Evolutionary conservation across 2,329 filamentous ascomycete genomes (phyloP).

Genomic region (Fusarium pseudocircinatum): DNA sequence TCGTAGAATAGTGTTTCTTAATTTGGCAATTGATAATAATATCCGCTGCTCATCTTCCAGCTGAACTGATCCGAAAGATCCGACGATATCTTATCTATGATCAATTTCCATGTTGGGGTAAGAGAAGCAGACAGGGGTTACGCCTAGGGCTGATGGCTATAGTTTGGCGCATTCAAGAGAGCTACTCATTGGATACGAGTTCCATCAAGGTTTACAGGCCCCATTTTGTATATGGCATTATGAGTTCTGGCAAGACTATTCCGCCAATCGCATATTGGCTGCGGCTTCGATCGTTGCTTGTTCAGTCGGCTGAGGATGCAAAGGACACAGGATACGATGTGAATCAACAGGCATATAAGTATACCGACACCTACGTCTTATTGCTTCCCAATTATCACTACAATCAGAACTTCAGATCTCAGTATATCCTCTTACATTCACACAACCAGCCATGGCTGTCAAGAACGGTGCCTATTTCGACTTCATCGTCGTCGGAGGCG

Average conservation of each 20-base stretch:
- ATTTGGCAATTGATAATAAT: background rate
- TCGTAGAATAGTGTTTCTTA: background rate
- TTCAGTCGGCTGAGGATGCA: too few relatives aligned
- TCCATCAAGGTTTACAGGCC: background rate
- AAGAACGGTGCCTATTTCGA: background rate
- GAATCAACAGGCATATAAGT: background rate
- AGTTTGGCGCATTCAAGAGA: background rate
- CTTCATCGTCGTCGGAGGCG: constrained; percentile 26
- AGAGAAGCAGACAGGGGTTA: background rate
- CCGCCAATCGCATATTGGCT: background rate
- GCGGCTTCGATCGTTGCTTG: too few relatives aligned
- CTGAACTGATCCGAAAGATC: background rate
- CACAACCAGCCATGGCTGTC: background rate
- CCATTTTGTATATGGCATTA: too few relatives aligned
- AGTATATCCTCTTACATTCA: background rate
- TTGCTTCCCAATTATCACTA: background rate
- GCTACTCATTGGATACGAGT: background rate
- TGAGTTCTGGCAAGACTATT: background rate
- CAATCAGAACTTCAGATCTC: background rate
- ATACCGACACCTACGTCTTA: too few relatives aligned
- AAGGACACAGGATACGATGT: background rate
- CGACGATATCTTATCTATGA: background rate
- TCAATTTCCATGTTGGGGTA: background rate
- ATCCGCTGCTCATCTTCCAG: background rate
- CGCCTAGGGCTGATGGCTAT: background rate